phyloP scores from a whole-genome alignment of 805 yeast genomes.

The Spathaspora hagerdaliae region DNA sequence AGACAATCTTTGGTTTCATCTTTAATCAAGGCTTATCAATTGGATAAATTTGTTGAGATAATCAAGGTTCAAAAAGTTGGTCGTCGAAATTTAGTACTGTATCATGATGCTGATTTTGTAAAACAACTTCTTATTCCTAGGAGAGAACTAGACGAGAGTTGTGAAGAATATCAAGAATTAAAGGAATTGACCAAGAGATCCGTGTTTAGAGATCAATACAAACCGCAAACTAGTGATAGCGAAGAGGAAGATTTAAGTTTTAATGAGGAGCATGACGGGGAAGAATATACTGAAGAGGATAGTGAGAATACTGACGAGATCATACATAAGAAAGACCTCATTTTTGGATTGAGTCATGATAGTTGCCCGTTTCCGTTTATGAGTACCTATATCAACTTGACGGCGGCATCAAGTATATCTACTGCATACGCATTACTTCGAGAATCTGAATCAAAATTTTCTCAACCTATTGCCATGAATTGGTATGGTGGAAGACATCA shows the following conservation, averaged over 20 bases:
- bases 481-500: slow-evolving; percentile 86
- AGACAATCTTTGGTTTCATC: slow-evolving; percentile 44
- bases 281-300: slow-evolving; percentile 1
- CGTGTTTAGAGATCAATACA: not conserved
- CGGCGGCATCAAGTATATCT: slow-evolving; percentile 57
- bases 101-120: slow-evolving; percentile 47
- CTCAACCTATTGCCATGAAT: slow-evolving; percentile 44
- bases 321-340: slow-evolving; percentile 12
- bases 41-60: slow-evolving; percentile 23
- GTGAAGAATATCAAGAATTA: slow-evolving; percentile 1
- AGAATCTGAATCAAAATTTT: not conserved
- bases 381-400: slow-evolving; percentile 42
- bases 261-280: slow-evolving; percentile 4
- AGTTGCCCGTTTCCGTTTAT: slow-evolving; percentile 60
- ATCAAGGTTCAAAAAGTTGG: slow-evolving; percentile 22
- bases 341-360: slow-evolving; percentile 54
- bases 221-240: not conserved
- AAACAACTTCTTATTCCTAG: slow-evolving; percentile 30
- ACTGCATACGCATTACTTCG: slow-evolving; percentile 37
- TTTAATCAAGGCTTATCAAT: slow-evolving; percentile 38
- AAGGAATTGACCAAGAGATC: not conserved
- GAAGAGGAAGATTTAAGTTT: not conserved
- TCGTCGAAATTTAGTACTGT: slow-evolving; percentile 37
- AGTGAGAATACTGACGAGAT: slow-evolving; percentile 7
- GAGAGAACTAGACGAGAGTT: slow-evolving; percentile 11